A percentile compares a stretch with the other conserved stretches of the same genome.
phyloP scores from a whole-genome alignment of 306 rosid species.

The Lupinus albus region DNA sequence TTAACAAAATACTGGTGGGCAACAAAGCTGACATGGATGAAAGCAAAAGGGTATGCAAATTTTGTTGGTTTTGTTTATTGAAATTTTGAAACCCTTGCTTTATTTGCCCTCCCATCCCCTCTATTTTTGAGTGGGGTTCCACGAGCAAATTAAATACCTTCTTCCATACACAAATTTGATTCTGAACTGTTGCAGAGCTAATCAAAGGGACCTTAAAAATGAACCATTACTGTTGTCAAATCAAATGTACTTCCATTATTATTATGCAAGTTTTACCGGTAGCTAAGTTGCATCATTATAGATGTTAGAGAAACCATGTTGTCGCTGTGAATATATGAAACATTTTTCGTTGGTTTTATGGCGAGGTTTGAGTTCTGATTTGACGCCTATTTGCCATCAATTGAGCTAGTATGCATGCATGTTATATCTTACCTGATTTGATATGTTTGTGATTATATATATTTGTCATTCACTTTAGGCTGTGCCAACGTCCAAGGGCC shows the following conservation, averaged over 20 bases:
- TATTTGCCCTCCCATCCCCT: neutral
- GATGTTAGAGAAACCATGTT: constrained; percentile 26
- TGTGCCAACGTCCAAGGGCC: constrained; percentile 93
- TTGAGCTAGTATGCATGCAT: constrained; percentile 4
- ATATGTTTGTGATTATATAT: constrained; percentile 11
- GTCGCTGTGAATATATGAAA: neutral
- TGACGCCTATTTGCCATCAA: constrained; percentile 11
- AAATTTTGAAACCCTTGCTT: neutral
- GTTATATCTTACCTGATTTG: constrained; percentile 26
- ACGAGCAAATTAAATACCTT: constrained; percentile 12
- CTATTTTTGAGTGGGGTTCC: neutral
- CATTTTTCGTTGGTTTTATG: constrained; percentile 4
- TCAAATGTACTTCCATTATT: constrained; percentile 13
- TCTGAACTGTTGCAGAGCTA: constrained; percentile 31
- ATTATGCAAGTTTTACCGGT: constrained; percentile 19
- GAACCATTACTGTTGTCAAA: constrained; percentile 1
- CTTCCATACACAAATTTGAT: constrained; percentile 20
- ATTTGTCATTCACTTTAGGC: constrained; percentile 51
- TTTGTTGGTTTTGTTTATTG: constrained; percentile 31
- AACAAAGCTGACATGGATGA: constrained; percentile 99
- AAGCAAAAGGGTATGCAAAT: constrained; percentile 80
- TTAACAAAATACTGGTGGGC: constrained; percentile 89
- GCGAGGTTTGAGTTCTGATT: constrained; percentile 24
- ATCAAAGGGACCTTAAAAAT: constrained; percentile 5
- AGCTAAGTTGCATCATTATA: constrained; percentile 27